Evolutionary conservation across 1,284 basidiomycete genomes (phyloP), one percentile per base, ranked within the genome.

Genomic region (Malassezia arunalokei): DNA sequence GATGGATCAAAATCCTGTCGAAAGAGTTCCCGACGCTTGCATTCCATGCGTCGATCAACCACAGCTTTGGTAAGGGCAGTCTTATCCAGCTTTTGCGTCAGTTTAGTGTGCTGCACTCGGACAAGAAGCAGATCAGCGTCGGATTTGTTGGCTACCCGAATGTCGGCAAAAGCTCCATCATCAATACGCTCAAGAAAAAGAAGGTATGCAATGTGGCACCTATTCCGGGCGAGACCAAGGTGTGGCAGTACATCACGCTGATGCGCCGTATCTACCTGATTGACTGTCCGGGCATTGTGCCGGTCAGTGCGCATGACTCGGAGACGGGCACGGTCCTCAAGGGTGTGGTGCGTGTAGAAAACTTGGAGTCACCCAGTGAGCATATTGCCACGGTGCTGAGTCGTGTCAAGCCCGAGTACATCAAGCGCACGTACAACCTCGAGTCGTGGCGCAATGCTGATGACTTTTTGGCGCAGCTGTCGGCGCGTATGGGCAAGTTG

Each of bases 61-160:
- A 99, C 77, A 95, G 92, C 4, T 99, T 96, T 70, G 92, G 91
- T 60, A 96, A 96, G 76, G 94, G 92, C 30, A 89, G 91, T 30
- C 82, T 99, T 57, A 98, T 98, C 68, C 90, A 95, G 75, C 82
- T 98, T 33, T 80, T 99, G 40, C 83, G 94, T 31, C 92, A 98
- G 74, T 99, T 98, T 76, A 87, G 89, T 8, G 87, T 88, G 58
- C 81, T 98, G 33, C 92, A 96, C 76, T 88, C 89, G 11, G 94
- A 98, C 79, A 95, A 94, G 79, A 98, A 96, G 77, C 92, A 98
- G 76, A 96, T 99, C 71, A 92, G 88, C 31, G 89, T 99, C 59
- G 92, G 92, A 8, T 89, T 98, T 73, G 82, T 99, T 62, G 92
- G 94, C 45, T 99, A 99, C 76, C 92, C 94, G 5, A 98, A 99